Evolutionary conservation across 192 early-diverging fungal genomes (phyloP), one percentile per base, ranked within the genome.

Genomic region (Spizellomyces punctatus): DNA sequence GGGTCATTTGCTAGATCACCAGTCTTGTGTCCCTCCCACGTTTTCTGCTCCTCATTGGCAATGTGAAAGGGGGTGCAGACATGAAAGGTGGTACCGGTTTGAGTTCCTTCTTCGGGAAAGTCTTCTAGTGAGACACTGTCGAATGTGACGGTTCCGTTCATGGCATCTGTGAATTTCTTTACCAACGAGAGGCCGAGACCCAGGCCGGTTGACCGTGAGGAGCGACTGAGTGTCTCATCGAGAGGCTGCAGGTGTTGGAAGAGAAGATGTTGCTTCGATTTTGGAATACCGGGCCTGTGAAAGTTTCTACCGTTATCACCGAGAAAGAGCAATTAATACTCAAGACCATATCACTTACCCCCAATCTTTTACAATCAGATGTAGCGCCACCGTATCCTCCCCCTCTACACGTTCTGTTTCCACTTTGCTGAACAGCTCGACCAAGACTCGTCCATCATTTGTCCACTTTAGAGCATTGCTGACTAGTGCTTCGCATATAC

Each of bases 401-500:
- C 12, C 50, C 50, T 54, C 50, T 19, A 2, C 50, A n/a, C 50
- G 14, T 54, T 54, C 50, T 54, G 12, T 19, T n/a, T 12, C 50
- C 50, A 12, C 14, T 19, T 19, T n/a, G 17, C 14, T 54, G 17
- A 12, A 12, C 12, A 54, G 4, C 50, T 12, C 17, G 17, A 54
- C 50, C 50, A 12, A 19, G 12, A 54, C 50, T n/a, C 17, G 12
- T 54, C 50, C 14, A 54, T 54, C 50, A 12, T 12, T 54, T n/a
- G 50, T n/a, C 50, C 50, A 54, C 50, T 54, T 54, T 12, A 54
- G 50, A 12, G 50, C 50, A 54, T 54, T 54, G 17, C 50, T 54
- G 4, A 54, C 17, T 19, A 54, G 4, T 12, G 14, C 50, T 4
- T 54, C 50, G 17, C 50, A 54, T 2, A 54, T 19, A 4, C 17